Base-by-base conservation (phyloP, 306 rosid species). In the Cajanus cajan region DNA sequence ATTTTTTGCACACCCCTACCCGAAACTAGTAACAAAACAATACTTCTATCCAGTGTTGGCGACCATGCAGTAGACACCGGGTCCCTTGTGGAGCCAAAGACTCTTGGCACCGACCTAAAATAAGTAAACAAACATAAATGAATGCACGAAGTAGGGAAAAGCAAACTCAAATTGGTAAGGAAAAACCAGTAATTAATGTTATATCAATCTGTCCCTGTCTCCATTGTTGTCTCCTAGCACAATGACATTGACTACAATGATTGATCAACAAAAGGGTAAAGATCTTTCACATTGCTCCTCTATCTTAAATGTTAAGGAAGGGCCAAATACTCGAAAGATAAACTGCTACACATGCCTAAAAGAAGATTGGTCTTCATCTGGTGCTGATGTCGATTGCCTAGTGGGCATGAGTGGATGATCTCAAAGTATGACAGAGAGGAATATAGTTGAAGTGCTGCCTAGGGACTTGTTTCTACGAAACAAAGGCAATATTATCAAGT, bases 171-270 rank as follows among this genome's bases (percentile, higher is more conserved):
- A 14, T 33, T 61, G 79, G 58, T 43, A 61, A 43, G 62, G n/a
- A 37, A 18, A 65, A 33, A 47, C 39, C 6, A 45, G 24, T 18
- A 13, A 7, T 25, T 43, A 59, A 59, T 18, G 33, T 47, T 41
- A 10, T 18, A 59, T n/a, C 57, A 58, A 41, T 59, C 44, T 59
- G 33, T 74, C 70, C 43, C 43, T 43, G 28, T 55, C 57, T 24
- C 67, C 79, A 28, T 43, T 43, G 19, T n/a, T 74, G 79, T 74
- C 79, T 74, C 70, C 68, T 59, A 13, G 12, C 34, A 74, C 79
- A 16, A 25, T 13, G 6, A 43, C 79, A 74, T 59, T 59, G 70
- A 74, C 58, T 28, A 28, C 58, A 74, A 25, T 57, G 59, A 28
- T 43, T 18, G 71, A 36, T 37, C 50, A 65, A 65, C 48, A 65